Evolutionary conservation across 208 protist genomes (phyloP).

Genomic region (Trypanosoma avium): DNA sequence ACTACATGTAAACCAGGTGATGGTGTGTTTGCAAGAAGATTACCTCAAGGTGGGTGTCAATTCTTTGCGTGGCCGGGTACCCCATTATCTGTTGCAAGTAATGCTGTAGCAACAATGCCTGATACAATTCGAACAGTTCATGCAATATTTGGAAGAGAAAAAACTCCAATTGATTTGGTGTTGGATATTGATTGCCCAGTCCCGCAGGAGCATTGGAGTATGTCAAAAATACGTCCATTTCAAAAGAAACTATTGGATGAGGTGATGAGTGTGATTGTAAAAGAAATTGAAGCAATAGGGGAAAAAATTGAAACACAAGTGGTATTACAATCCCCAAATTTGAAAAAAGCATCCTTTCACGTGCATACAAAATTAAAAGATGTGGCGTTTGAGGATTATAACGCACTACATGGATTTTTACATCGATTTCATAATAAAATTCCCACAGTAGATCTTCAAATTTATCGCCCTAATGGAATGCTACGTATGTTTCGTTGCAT

Average conservation of each 20-base stretch:
- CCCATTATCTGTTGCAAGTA: constrained; percentile 57
- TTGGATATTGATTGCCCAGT: constrained; percentile 87
- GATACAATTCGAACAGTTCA: constrained; percentile 87
- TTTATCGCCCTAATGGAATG: constrained; percentile 85
- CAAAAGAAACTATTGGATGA: constrained; percentile 78
- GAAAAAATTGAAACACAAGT: constrained; percentile 79
- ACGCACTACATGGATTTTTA: constrained; percentile 81
- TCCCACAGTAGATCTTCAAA: constrained; percentile 77
- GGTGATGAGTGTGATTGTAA: constrained; percentile 45
- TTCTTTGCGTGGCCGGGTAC: constrained; percentile 90
- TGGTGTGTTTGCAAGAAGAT: constrained; percentile 78
- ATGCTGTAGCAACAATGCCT: constrained; percentile 80
- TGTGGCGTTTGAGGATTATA: constrained; percentile 80
- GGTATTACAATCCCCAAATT: constrained; percentile 85
- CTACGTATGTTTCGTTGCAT: constrained; percentile 86
- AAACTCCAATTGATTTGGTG: constrained; percentile 78
- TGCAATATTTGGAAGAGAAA: constrained; percentile 71
- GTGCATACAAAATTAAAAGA: constrained; percentile 86
- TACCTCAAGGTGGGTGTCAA: constrained; percentile 80
- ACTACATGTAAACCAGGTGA: constrained; percentile 54
- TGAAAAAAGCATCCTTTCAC: constrained; percentile 90
- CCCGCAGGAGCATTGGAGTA: constrained; percentile 83
- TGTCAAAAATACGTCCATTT: constrained; percentile 67
- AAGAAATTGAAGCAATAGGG: constrained; percentile 73
- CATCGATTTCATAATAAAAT: constrained; percentile 67